Conservation (phyloP, 345 rosid genomes). For the Populus alba region DNA sequence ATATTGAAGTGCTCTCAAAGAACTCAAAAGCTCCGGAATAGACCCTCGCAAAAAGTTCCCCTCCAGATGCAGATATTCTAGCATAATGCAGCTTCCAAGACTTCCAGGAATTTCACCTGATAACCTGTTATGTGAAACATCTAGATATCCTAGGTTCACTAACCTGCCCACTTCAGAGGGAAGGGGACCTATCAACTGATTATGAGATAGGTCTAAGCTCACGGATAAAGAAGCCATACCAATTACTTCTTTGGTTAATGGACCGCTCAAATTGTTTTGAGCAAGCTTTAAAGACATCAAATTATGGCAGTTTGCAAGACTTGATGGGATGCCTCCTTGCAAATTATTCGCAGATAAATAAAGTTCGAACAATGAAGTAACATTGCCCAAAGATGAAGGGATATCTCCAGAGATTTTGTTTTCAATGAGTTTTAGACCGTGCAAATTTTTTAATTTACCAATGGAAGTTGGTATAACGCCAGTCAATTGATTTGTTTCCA, state of each 20-base stretch:
- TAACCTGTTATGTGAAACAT: slow-evolving; percentile 1
- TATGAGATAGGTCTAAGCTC: not conserved
- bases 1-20: slow-evolving; percentile 2
- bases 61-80: slow-evolving; percentile 2
- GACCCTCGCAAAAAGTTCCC: slow-evolving; percentile 10
- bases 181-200: slow-evolving; percentile 1
- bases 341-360: not conserved
- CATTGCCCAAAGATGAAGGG: slow-evolving; percentile 4
- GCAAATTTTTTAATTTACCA: not conserved
- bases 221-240: not conserved
- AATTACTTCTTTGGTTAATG: not conserved
- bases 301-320: not conserved
- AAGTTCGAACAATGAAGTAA: not conserved
- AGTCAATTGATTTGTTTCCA: slow-evolving; percentile 3
- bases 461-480: slow-evolving; percentile 3
- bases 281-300: not conserved
- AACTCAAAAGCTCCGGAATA: slow-evolving; percentile 3
- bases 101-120: slow-evolving; percentile 9
- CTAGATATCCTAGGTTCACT: not conserved
- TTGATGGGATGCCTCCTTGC: slow-evolving; percentile 14
- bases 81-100: slow-evolving; percentile 5
- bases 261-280: slow-evolving; percentile 2
- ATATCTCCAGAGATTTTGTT: slow-evolving; percentile 13
- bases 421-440: accelerated
- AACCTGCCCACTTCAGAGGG: not conserved